Base-by-base conservation (phyloP, 306 rosid species). In the Lablab purpureus region DNA sequence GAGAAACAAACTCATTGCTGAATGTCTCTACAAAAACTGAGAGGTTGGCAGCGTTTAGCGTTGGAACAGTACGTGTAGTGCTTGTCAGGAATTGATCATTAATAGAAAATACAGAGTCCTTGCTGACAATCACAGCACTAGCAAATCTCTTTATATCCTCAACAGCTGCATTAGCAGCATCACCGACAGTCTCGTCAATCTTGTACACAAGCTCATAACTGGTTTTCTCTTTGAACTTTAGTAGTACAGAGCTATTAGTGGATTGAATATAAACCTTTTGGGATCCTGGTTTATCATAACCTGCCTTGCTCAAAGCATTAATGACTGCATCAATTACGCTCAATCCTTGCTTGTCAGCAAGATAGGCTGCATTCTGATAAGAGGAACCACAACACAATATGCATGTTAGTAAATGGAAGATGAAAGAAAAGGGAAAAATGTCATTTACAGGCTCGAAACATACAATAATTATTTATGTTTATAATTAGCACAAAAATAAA, bases 1-100 rank as follows among this genome's bases (percentile, higher is more conserved):
- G 99, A 64, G 98, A 89, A 51, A 85, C 85, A 77, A 90, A 96
- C 90, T 96, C 99, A 71, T 96, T 93, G 91, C 88, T 90, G 87
- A 96, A 96, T 76, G 78, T 73, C 86, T 90, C 94, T 10, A 88
- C 97, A 37, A 89, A 96, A 65, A 96, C 91, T 5, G 91, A 76
- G 84, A 96, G 88, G 54, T 91, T 87, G 9, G 49, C 50, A 17
- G 85, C 72, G 62, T 87, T 54, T 36, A 96, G 80, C 87, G 56
- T 84, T 3, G 66, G 15, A 54, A 89, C 87, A 21, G 74, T 86
- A 7, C 51, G 19, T 18, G 98, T 87, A 23, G 19, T 1, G 55
- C 74, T 21, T 7, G 50, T 58, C 78, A 87, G 8, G 82, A 87
- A 96, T 10, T 21, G 22, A 1, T 0, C 0, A 40, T 11, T 86